Base-by-base conservation (phyloP, 441 rosid species). In the Gossypium armourianum region DNA sequence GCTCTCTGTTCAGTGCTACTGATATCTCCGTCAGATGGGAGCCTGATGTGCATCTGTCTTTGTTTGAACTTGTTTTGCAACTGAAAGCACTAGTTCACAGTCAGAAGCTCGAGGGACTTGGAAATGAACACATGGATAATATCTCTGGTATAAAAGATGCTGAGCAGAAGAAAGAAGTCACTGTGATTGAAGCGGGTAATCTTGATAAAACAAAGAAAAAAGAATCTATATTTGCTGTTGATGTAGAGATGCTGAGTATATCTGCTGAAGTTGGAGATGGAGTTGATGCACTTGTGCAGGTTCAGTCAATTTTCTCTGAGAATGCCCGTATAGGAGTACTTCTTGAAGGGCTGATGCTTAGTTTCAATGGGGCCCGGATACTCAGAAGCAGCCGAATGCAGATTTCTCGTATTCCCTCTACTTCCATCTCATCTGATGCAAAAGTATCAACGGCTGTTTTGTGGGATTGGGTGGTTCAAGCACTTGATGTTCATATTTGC, bases 381-480 rank as follows among this genome's bases (percentile, higher is more conserved):
- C 78, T 96, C 61, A 87, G 74, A 79, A 96, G 94, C 79, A 90
- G 96, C 66, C 86, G 98, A 81, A 83, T 93, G 93, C 99, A 96
- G 82, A 85, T 96, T 78, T 96, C 98, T n/a, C 90, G 97, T 72
- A 77, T 96, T 65, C 99, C 99, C 71, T 76, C 88, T 75, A 69
- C 79, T 73, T 84, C 98, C 45, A 74, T 72, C 82, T 75, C 82
- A 54, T 77, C 86, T 81, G 93, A 85, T 82, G 80, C 79, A 62
- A 86, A 63, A 63, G 50, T 24, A 53, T 32, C 43, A 8, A 23
- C 15, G 15, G 56, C 74, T 55, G 74, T 76, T 72, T 82, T 74
- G n/a, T 93, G 99, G 99, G 99, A 96, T 81, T 96, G 96, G 97
- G 93, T 91, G 72, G 81, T 96, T 79, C 99, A 96, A 84, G 98